phyloP scores from a whole-genome alignment of 164 flowering plant genomes.

The Tetracentron sinense region DNA sequence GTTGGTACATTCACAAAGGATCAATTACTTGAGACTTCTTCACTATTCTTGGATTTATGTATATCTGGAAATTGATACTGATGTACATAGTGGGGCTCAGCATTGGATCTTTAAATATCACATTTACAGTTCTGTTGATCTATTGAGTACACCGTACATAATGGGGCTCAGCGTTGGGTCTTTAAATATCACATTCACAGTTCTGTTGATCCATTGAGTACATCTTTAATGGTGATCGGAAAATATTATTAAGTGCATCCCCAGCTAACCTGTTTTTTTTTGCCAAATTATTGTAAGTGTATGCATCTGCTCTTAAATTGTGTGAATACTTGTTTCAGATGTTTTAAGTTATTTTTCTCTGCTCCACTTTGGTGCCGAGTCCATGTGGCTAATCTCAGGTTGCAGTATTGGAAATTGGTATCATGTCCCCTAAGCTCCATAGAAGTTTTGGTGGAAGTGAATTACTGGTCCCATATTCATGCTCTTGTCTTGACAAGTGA shows the following conservation, averaged over 20 bases:
- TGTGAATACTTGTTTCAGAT: too few relatives aligned
- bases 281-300: not conserved
- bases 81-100: not conserved
- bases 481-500: too few relatives aligned
- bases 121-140: not conserved
- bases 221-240: not conserved
- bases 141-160: too few relatives aligned
- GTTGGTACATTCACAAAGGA: conserved; percentile 17
- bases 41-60: not conserved
- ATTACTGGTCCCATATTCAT: too few relatives aligned
- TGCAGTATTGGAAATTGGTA: not conserved
- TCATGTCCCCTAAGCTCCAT: not conserved
- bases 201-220: not conserved
- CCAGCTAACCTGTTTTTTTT: not conserved
- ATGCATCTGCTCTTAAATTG: not conserved
- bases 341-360: not conserved
- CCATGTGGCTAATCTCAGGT: too few relatives aligned
- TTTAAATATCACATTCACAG: not conserved
- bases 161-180: not conserved
- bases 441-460: not conserved
- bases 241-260: not conserved
- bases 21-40: not conserved
- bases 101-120: too few relatives aligned
- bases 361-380: not conserved
- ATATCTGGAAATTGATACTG: not conserved